Evolutionary conservation across 2,329 filamentous ascomycete species (phyloP), one percentile per base, ranked within the genome.

Genomic region (Leptographium galeiforme): DNA sequence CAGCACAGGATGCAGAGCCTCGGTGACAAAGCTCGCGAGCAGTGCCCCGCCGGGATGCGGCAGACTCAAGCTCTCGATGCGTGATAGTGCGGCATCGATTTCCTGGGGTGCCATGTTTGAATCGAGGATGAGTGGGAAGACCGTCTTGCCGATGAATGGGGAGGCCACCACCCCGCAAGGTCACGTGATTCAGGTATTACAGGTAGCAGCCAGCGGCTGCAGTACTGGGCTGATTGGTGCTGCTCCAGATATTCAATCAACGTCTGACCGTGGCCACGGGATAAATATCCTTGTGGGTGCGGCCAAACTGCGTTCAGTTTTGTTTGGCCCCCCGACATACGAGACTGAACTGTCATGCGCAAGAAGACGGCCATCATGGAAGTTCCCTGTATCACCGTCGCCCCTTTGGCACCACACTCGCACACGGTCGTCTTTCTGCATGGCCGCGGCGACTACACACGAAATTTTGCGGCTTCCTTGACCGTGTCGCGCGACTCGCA

Each of bases 361-460:
- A n/a, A n/a, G n/a, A n/a, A n/a, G n/a, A 25, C 25, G 25, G 25
- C 25, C 3, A 25, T 25, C 41, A 46, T 46, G 43, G 43, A 46
- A 19, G 25, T 50, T 25, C 38, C 39, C 39, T 13, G n/a, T 25
- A 33, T 43, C 48, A 33, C 38, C 38, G 48, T 50, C 13, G 11
- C 6, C 25, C 39, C 39, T 5, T 43, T 34, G 19, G 33, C 43
- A 14, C 33, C 50, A 7, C 69, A 72, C 59, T 66, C 65, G 2
- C 68, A 72, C 57, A 73, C 70, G 0, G 63, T 71, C 39, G 60
- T 73, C 45, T 72, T 73, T 60, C 65, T 74, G 13, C 71, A 73
- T 58, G 70, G 70, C 10, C 69, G 71, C 6, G 71, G 70, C 47
- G 68, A 68, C 60, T 66, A 59, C 1, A 65, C 65, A 7, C 46